phyloP scores from a whole-genome alignment of 345 rosid species.

The Euclidium syriacum region DNA sequence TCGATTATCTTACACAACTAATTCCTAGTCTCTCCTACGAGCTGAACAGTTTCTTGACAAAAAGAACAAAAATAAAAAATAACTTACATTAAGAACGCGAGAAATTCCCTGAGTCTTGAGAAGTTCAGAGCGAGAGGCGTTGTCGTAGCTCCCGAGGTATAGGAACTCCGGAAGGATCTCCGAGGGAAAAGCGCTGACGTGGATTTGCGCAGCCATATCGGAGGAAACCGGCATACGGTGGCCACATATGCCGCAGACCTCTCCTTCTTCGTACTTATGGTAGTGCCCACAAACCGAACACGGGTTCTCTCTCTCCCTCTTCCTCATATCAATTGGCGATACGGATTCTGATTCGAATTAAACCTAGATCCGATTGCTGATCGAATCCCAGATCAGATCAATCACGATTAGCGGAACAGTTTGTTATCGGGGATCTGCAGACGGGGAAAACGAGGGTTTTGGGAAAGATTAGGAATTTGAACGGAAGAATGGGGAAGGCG shows the following conservation, averaged over 20 bases:
- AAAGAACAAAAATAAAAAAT: no score
- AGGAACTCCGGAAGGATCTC: conserved; percentile 93
- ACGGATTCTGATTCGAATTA: no score
- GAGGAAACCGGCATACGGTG: conserved; percentile 59
- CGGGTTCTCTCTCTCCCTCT: conserved; percentile 98
- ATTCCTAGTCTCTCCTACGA: not conserved
- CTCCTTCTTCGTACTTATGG: conserved; percentile 98
- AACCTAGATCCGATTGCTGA: no score
- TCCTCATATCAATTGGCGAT: conserved; percentile 50
- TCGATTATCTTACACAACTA: not conserved
- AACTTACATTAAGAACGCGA: conserved; percentile 82
- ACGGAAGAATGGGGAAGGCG: no score
- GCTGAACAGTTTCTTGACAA: not conserved
- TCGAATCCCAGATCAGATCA: no score
- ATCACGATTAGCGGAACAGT: no score
- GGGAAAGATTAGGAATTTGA: no score
- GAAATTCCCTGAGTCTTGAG: conserved; percentile 87
- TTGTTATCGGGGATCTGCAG: no score
- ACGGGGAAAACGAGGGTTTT: no score
- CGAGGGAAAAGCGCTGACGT: conserved; percentile 82
- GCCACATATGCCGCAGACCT: conserved; percentile 94
- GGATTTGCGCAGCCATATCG: conserved; percentile 39
- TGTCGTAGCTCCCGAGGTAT: conserved; percentile 88
- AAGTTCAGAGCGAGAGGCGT: conserved; percentile 96
- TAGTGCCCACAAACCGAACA: conserved; percentile 96